phyloP scores from a whole-genome alignment of 2,329 filamentous ascomycete genomes.

The Fusarium sp. region DNA sequence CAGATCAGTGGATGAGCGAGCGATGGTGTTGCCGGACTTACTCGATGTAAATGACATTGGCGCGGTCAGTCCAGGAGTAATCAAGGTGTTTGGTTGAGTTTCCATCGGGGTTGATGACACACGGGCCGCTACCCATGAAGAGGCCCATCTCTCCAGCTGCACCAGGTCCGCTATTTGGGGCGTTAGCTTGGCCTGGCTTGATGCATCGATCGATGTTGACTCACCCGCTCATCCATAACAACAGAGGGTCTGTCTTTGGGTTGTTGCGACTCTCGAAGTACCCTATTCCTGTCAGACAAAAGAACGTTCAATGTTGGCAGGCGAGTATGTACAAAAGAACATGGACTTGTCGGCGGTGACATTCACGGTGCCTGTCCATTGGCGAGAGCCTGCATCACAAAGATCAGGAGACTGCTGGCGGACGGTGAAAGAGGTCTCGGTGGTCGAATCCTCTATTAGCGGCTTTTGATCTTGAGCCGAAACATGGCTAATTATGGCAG shows the following conservation, averaged over 20 bases:
- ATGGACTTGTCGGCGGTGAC: conserved; percentile 33
- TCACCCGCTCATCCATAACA: conserved; percentile 42
- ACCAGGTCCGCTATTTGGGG: conserved; percentile 1
- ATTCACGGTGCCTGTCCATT: conserved; percentile 33
- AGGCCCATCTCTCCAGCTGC: conserved; percentile 36
- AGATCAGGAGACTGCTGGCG: conserved; percentile 22
- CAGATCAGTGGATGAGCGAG: neutral
- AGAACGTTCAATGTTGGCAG: accelerated
- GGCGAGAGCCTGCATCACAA: conserved; percentile 26
- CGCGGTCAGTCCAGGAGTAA: conserved; percentile 35
- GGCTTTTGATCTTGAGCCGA: conserved; percentile 11
- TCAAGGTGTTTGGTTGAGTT: conserved; percentile 30
- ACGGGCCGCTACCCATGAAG: conserved; percentile 36
- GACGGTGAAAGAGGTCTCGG: neutral
- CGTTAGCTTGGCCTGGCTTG: conserved; percentile 1
- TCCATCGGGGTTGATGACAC: conserved; percentile 24
- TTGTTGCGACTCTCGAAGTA: conserved; percentile 35
- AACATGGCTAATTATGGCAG: neutral
- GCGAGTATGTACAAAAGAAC: conserved; percentile 27
- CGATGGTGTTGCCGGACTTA: neutral
- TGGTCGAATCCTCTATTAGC: neutral
- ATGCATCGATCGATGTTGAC: neutral
- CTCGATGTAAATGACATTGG: conserved; percentile 36
- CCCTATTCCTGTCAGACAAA: conserved; percentile 2
- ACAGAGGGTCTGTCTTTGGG: conserved; percentile 28